These are phyloP conservation scores for Daldinia childiae DNA, from an alignment of 495 filamentous ascomycete species.

Conservation along the genomic window DNA sequence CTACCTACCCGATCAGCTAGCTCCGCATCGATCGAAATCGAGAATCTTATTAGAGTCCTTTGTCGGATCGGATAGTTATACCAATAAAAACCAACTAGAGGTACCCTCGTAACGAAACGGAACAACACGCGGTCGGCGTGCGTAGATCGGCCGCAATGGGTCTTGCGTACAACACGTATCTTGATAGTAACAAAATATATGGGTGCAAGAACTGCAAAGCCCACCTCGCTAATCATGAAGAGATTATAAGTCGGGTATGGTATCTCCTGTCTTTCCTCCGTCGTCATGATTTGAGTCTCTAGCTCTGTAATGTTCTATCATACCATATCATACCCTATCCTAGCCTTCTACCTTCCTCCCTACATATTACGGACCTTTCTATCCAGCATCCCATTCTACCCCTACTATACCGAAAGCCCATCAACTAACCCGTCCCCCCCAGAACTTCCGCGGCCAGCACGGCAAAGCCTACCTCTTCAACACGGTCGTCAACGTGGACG, in stretches of 20 bases:
- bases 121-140: conserved; percentile 2
- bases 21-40: not conserved
- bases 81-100: not conserved
- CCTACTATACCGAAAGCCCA: not conserved
- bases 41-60: not conserved
- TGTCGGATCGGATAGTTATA: not conserved
- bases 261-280: conserved; percentile 13
- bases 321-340: too few species aligned
- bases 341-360: too few species aligned
- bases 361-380: too few species aligned
- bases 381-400: not conserved
- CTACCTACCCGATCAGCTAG: not conserved
- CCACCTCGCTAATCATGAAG: conserved; percentile 92
- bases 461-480: conserved; percentile 98
- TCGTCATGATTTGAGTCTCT: not conserved
- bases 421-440: conserved; percentile 3
- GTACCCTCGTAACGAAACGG: not conserved
- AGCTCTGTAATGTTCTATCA: too few species aligned
- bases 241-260: conserved; percentile 91
- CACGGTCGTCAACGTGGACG: conserved; percentile 86
- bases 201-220: conserved; percentile 97
- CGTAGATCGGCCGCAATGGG: conserved; percentile 71
- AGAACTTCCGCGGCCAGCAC: conserved; percentile 99
- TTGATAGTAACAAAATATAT: conserved; percentile 88
- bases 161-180: conserved; percentile 94